Conservation (phyloP, 345 rosid species). For the Excoecaria agallocha region DNA sequence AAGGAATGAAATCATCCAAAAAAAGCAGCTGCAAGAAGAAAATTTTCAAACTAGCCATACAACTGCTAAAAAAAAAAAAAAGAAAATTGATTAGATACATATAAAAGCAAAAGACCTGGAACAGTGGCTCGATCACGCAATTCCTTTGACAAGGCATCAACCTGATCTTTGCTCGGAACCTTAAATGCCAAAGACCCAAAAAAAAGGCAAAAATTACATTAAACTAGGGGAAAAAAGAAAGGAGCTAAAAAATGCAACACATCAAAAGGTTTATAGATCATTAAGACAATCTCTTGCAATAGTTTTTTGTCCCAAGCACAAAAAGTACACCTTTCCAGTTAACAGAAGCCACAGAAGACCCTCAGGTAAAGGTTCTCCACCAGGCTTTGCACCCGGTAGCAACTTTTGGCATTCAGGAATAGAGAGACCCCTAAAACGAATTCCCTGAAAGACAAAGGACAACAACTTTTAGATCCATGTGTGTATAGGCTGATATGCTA, state of each 20-base stretch:
- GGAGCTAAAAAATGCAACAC: neutral
- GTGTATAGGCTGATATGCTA: neutral
- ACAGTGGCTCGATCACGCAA: constrained; percentile 74
- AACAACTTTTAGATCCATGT: constrained; percentile 13
- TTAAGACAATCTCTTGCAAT: neutral
- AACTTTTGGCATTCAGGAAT: constrained; percentile 97
- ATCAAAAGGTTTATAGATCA: constrained; percentile 6
- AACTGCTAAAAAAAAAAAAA: neutral
- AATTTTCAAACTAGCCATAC: neutral
- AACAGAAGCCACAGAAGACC: constrained; percentile 98
- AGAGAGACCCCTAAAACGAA: constrained; percentile 87
- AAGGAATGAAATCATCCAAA: neutral
- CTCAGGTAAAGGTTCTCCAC: constrained; percentile 95
- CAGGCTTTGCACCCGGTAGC: constrained; percentile 80
- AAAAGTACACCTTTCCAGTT: constrained; percentile 80
- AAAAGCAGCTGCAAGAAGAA: neutral
- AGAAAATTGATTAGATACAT: neutral
- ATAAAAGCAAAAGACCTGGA: constrained; percentile 60
- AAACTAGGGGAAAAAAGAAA: constrained; percentile 1
- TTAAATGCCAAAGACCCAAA: constrained; percentile 12
- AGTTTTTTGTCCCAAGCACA: constrained; percentile 10
- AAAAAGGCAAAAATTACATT: neutral
- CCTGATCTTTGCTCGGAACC: constrained; percentile 89
- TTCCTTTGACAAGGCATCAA: constrained; percentile 76
- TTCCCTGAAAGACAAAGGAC: constrained; percentile 54